Evolutionary conservation across 108 stramenopile species (phyloP).

Genomic region (Epithemia pelagica): DNA sequence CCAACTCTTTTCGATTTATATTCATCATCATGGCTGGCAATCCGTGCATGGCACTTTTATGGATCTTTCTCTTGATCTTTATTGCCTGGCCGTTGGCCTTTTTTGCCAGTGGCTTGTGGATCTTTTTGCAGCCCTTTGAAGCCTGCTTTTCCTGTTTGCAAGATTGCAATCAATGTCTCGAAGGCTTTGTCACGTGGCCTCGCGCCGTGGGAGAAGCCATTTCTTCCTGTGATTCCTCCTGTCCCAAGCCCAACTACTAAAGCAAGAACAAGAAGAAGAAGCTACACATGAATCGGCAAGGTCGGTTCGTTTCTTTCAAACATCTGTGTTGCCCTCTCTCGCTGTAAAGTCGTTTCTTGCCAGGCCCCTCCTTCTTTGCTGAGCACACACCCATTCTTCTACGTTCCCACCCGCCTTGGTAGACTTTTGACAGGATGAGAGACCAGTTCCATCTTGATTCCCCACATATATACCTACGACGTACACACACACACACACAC

Average conservation of each 20-base stretch:
- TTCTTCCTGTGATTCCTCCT: background rate
- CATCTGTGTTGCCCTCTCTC: too few species aligned
- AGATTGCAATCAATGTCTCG: conserved; percentile 60
- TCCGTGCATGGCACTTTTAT: conserved; percentile 59
- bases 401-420: too few species aligned
- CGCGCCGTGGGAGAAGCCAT: conserved; percentile 24
- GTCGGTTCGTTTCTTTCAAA: too few species aligned
- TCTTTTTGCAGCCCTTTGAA: conserved; percentile 74
- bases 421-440: too few species aligned
- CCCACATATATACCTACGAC: too few species aligned
- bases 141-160: conserved; percentile 40
- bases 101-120: conserved; percentile 48
- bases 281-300: too few species aligned
- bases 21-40: conserved; percentile 69
- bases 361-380: too few species aligned
- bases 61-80: conserved; percentile 53
- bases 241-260: background rate
- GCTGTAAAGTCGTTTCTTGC: too few species aligned
- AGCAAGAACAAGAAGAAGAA: background rate
- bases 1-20: too few species aligned
- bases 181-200: conserved; percentile 84
- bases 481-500: too few species aligned
- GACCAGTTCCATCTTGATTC: too few species aligned
- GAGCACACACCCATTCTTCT: too few species aligned
- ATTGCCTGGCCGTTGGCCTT: conserved; percentile 79